These are phyloP conservation scores for Lepidopterella palustris DNA, from an alignment of 495 filamentous ascomycete genomes.

Conservation along the genomic window DNA sequence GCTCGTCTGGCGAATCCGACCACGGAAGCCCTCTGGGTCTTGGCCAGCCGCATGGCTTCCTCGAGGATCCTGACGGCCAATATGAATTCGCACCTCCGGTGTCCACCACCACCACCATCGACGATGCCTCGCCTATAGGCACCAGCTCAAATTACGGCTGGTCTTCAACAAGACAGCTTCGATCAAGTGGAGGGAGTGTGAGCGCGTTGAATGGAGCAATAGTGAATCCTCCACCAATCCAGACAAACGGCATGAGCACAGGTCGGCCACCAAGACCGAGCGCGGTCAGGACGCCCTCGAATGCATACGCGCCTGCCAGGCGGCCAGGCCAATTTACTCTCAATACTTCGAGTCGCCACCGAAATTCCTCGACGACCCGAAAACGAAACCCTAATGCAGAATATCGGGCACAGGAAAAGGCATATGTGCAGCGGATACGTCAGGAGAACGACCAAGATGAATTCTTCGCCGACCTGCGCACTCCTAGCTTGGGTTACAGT, in stretches of 20 bases:
- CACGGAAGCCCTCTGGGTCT: slow-evolving; percentile 14
- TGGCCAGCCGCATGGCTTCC: slow-evolving; percentile 9
- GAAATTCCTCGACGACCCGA: slow-evolving; percentile 23
- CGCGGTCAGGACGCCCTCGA: slow-evolving; percentile 29
- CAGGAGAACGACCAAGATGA: slow-evolving; percentile 62
- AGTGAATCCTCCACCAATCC: slow-evolving; percentile 20
- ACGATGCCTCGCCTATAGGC: slow-evolving; percentile 13
- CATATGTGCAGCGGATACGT: slow-evolving; percentile 69
- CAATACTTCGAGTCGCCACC: slow-evolving; percentile 25
- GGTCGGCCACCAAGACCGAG: slow-evolving; percentile 16
- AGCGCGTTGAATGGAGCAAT: slow-evolving; percentile 1
- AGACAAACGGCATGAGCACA: slow-evolving; percentile 25
- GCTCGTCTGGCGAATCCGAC: slow-evolving; percentile 24
- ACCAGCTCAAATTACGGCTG: slow-evolving; percentile 12
- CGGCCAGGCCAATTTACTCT: slow-evolving; percentile 54
- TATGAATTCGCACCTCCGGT: slow-evolving; percentile 27
- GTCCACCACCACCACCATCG: slow-evolving; percentile 17
- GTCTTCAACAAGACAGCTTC: slow-evolving; percentile 5
- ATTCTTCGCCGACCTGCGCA: slow-evolving; percentile 66
- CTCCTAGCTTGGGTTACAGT: slow-evolving; percentile 56
- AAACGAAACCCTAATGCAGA: slow-evolving; percentile 64
- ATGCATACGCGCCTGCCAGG: slow-evolving; percentile 44
- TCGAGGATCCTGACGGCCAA: slow-evolving; percentile 18
- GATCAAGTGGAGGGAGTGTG: neutral
- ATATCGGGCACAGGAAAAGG: slow-evolving; percentile 74